Conservation (phyloP, 2,329 filamentous ascomycete species). For the Amesomyces nigricolor region DNA sequence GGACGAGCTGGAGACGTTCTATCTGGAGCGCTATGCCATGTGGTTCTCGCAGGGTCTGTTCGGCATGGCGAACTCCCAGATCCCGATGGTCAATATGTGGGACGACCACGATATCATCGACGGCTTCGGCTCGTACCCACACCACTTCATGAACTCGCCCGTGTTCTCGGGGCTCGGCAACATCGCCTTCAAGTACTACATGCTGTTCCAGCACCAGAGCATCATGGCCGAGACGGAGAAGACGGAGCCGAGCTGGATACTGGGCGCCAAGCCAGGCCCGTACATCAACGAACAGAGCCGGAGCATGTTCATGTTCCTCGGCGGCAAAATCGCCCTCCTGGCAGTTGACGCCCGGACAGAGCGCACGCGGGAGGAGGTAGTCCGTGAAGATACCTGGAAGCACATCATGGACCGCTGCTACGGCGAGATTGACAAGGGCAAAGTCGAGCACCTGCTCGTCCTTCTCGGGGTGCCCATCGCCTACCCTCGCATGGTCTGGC, state of each 20-base stretch:
- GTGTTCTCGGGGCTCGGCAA: constrained; percentile 87
- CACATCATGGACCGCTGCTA: constrained; percentile 82
- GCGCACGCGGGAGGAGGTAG: constrained; percentile 72
- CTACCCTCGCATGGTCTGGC: constrained; percentile 70
- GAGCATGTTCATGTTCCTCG: constrained; percentile 79
- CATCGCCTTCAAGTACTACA: constrained; percentile 96
- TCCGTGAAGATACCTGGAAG: constrained; percentile 77
- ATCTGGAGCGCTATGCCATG: constrained; percentile 79
- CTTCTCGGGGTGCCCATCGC: constrained; percentile 79
- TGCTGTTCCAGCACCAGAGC: constrained; percentile 97
- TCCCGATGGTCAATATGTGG: constrained; percentile 97
- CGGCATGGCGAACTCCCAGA: constrained; percentile 85
- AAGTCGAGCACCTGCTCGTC: constrained; percentile 85
- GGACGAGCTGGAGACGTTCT: constrained; percentile 81
- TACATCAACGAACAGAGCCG: constrained; percentile 85
- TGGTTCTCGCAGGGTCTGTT: constrained; percentile 98
- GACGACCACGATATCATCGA: constrained; percentile 92
- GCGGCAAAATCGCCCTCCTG: constrained; percentile 71
- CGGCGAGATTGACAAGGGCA: constrained; percentile 72
- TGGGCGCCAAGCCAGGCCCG: constrained; percentile 74
- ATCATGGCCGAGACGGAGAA: constrained; percentile 71
- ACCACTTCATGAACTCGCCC: constrained; percentile 84
- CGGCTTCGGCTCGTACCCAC: constrained; percentile 87
- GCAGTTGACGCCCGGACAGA: constrained; percentile 91
- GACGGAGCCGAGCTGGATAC: constrained; percentile 84